phyloP scores from a whole-genome alignment of 352 stramenopile species.

The Albugo candida region DNA sequence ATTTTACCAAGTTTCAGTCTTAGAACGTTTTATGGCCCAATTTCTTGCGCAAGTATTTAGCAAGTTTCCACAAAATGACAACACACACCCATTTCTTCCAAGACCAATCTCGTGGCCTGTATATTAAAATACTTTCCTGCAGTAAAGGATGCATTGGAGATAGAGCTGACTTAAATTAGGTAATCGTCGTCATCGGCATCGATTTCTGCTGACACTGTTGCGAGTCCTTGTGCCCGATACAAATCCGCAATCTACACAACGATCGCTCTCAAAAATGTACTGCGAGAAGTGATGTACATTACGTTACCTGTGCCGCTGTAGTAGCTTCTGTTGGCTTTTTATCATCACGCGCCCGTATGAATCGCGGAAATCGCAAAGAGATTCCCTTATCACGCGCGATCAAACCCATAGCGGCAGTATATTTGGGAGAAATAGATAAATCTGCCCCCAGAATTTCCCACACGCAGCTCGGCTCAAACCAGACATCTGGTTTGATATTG shows the following conservation, averaged over 20 bases:
- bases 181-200: slow-evolving; percentile 58
- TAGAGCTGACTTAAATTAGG: slow-evolving; percentile 30
- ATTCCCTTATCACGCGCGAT: slow-evolving; percentile 88
- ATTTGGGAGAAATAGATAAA: slow-evolving; percentile 95
- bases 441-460: slow-evolving; percentile 99
- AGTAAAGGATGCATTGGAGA: background rate
- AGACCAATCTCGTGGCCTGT: no score
- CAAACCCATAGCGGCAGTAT: slow-evolving; percentile 89
- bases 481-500: slow-evolving; percentile 82
- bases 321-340: slow-evolving; percentile 94
- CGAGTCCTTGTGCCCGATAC: slow-evolving; percentile 58
- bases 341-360: slow-evolving; percentile 94
- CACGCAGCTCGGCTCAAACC: slow-evolving; percentile 91
- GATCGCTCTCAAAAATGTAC: background rate
- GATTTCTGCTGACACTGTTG: slow-evolving; percentile 29
- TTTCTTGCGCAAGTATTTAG: no score
- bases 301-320: slow-evolving; percentile 83
- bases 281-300: background rate
- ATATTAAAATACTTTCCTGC: no score
- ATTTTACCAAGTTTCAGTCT: no score
- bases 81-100: no score
- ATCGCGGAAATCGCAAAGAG: slow-evolving; percentile 96
- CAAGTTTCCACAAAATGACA: no score
- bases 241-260: slow-evolving; percentile 51
- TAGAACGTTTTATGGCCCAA: no score